phyloP scores from a whole-genome alignment of 164 flowering plant species.

The Tinospora cordifolia region DNA sequence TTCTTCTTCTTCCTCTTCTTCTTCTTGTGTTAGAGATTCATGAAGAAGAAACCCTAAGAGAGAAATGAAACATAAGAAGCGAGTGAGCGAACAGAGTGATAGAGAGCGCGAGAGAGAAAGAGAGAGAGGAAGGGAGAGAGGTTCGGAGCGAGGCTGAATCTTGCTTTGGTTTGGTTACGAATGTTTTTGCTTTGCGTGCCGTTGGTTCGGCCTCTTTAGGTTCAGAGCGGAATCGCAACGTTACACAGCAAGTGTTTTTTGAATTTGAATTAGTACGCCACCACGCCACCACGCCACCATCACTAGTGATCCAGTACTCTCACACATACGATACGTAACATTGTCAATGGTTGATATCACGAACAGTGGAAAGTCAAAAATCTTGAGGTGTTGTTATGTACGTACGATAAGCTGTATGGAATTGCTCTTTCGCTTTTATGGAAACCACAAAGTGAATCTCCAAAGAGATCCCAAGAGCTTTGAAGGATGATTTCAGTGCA shows the following conservation, averaged over 20 bases:
- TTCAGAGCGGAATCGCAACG: constrained; percentile 38
- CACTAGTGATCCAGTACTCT: background rate
- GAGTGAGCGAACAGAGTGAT: background rate
- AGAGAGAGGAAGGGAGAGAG: constrained; percentile 16
- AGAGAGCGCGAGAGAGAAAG: constrained; percentile 15
- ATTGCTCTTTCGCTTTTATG: no score
- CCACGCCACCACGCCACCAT: background rate
- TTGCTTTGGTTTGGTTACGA: no score
- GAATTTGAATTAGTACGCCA: constrained; percentile 41
- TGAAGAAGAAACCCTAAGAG: background rate
- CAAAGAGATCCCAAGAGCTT: no score
- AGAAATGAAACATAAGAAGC: no score
- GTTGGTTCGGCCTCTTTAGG: constrained; percentile 11
- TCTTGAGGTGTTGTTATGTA: no score
- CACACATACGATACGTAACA: background rate
- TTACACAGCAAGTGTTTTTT: constrained; percentile 22
- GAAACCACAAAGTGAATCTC: no score
- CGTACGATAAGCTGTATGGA: no score
- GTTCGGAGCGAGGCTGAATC: no score
- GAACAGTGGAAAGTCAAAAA: no score
- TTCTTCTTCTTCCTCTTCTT: background rate
- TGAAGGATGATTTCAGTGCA: no score
- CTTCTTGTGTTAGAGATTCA: no score
- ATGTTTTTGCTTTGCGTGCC: no score
- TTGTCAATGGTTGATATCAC: background rate